Evolutionary conservation across 257 asterid genomes (phyloP).

Genomic region (Solanum habrochaites): DNA sequence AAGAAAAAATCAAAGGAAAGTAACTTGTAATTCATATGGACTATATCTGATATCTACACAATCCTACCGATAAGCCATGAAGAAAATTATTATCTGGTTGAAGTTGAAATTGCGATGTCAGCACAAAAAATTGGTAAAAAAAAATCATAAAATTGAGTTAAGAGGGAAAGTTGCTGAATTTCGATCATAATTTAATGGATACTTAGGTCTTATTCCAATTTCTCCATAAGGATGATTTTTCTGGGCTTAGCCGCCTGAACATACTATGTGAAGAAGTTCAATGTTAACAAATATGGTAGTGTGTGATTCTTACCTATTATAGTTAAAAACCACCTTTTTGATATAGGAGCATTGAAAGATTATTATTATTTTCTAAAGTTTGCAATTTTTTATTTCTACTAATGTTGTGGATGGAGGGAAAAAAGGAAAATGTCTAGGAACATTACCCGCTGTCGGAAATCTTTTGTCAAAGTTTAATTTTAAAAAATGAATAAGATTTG

Average conservation of each 20-base stretch:
- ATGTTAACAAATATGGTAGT: not conserved
- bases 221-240: not conserved
- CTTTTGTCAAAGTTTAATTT: not conserved
- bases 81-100: not conserved
- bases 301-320: not conserved
- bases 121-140: no score
- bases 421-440: not conserved
- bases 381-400: not conserved
- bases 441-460: no score
- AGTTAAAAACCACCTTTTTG: not conserved
- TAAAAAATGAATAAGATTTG: not conserved
- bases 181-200: not conserved
- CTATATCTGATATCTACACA: not conserved
- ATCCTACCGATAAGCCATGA: not conserved
- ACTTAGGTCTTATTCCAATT: not conserved
- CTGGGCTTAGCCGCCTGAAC: not conserved
- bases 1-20: not conserved
- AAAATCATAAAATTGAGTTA: not conserved
- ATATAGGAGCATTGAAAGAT: not conserved
- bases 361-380: not conserved
- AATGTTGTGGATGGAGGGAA: not conserved
- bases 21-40: not conserved
- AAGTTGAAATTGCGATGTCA: not conserved
- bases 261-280: not conserved
- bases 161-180: not conserved